phyloP scores from a whole-genome alignment of 768 basidiomycete genomes.

The Rhodotorula kratochvilovae region DNA sequence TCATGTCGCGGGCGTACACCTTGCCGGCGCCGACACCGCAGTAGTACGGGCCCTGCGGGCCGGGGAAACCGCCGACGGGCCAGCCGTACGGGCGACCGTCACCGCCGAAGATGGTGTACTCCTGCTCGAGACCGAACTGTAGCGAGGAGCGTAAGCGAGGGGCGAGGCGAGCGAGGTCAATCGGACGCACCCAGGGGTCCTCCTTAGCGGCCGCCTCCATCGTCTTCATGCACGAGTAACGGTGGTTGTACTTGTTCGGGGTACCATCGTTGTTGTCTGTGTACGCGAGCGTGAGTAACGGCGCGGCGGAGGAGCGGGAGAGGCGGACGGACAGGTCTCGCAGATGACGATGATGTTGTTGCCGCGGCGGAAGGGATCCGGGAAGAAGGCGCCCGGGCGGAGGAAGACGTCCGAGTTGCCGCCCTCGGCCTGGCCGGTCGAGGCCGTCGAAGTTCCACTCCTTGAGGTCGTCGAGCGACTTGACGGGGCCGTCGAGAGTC shows the following conservation, averaged over 20 bases:
- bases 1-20: constrained; percentile 95
- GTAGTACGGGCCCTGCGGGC: constrained; percentile 98
- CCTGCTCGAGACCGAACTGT: constrained; percentile 79
- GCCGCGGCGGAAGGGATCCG: constrained; percentile 97
- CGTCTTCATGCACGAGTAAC: constrained; percentile 85
- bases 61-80: constrained; percentile 99
- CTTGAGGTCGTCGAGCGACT: constrained; percentile 82
- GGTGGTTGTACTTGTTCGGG: constrained; percentile 92
- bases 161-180: background rate
- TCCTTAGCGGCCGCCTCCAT: constrained; percentile 83
- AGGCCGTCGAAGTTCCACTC: constrained; percentile 98
- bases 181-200: constrained; percentile 78
- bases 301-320: background rate
- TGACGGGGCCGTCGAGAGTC: constrained; percentile 83
- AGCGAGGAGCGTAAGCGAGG: background rate
- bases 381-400: constrained; percentile 93
- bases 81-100: constrained; percentile 89
- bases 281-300: no score
- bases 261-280: constrained; percentile 75
- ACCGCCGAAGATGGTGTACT: constrained; percentile 92
- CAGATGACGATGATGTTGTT: constrained; percentile 57
- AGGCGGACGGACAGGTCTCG: constrained; percentile 54
- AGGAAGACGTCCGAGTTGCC: constrained; percentile 96
- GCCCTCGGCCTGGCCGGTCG: constrained; percentile 82
- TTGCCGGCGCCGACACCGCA: constrained; percentile 97